These are phyloP conservation scores for Xylogone sp. DNA, from an alignment of 2,329 filamentous ascomycete species.

Conservation along the genomic window DNA sequence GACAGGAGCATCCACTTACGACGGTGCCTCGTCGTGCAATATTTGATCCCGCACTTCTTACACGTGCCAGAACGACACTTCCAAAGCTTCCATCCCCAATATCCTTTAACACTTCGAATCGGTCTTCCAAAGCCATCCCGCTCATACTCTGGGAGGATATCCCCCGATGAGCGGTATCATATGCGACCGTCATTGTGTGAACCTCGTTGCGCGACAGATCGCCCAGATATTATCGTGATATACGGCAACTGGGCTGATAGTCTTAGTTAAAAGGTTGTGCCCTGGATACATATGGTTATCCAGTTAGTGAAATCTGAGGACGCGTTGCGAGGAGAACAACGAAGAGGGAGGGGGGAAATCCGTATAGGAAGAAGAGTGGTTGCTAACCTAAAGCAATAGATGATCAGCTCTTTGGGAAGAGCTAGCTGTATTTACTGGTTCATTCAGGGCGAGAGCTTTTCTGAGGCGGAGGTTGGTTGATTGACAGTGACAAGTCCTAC, in stretches of 20 bases:
- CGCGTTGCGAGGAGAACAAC: background rate
- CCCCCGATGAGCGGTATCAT: constrained; percentile 68
- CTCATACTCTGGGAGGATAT: constrained; percentile 42
- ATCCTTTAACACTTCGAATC: constrained; percentile 96
- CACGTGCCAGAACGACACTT: constrained; percentile 87
- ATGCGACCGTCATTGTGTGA: constrained; percentile 69
- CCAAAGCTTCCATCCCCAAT: constrained; percentile 99
- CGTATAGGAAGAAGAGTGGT: background rate
- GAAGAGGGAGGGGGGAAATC: background rate
- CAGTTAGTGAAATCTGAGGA: background rate
- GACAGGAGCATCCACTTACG: constrained; percentile 54
- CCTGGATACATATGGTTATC: constrained; percentile 1
- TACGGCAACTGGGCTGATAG: constrained; percentile 1
- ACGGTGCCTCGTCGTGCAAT: constrained; percentile 87
- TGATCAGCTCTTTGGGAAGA: constrained; percentile 26
- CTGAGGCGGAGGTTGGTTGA: background rate
- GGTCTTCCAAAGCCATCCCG: constrained; percentile 73
- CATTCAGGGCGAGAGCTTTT: constrained; percentile 23
- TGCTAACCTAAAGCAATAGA: constrained; percentile 16
- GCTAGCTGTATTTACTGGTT: constrained; percentile 25
- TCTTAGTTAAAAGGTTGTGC: background rate
- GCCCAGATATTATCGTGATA: background rate
- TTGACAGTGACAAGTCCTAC: background rate
- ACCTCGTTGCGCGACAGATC: background rate
- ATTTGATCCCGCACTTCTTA: constrained; percentile 83